Evolutionary conservation across 805 yeast species (phyloP).

Genomic region (Candida boidinii): DNA sequence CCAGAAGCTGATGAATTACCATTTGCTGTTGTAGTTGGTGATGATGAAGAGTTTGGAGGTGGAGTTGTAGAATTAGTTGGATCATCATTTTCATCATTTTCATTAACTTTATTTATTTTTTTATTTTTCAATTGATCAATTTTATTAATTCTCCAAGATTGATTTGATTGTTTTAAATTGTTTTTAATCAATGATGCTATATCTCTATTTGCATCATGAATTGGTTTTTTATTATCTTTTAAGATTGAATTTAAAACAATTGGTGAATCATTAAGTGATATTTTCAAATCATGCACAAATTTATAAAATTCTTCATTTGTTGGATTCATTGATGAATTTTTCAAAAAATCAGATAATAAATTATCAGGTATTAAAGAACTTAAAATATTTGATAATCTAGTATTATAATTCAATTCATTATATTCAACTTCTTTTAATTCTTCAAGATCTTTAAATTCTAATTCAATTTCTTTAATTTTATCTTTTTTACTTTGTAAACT

Average conservation of each 20-base stretch:
- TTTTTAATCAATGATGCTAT: constrained; percentile 39
- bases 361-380: constrained; percentile 18
- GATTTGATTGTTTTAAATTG: constrained; percentile 47
- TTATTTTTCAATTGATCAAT: constrained; percentile 10
- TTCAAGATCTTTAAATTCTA: constrained; percentile 44
- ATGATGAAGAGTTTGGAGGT: too few relatives aligned
- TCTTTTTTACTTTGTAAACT: too few relatives aligned
- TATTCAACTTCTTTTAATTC: constrained; percentile 39
- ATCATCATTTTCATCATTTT: constrained; percentile 25
- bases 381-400: constrained; percentile 16
- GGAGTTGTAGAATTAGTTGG: too few relatives aligned
- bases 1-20: background rate
- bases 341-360: constrained; percentile 7
- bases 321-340: constrained; percentile 21
- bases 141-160: constrained; percentile 28
- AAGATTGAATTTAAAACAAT: constrained; percentile 18
- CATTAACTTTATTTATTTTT: constrained; percentile 17
- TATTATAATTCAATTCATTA: constrained; percentile 34
- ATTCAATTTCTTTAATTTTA: constrained; percentile 33
- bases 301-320: constrained; percentile 17
- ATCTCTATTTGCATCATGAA: constrained; percentile 34
- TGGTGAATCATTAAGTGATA: constrained; percentile 7
- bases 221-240: constrained; percentile 21
- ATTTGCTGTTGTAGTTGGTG: background rate
- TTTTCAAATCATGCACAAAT: constrained; percentile 14